Percentiles rank a stretch among this genome's conserved stretches.
Evolutionary conservation across 139 green algal genomes (phyloP).

Genomic region (Chlorella vulgaris): DNA sequence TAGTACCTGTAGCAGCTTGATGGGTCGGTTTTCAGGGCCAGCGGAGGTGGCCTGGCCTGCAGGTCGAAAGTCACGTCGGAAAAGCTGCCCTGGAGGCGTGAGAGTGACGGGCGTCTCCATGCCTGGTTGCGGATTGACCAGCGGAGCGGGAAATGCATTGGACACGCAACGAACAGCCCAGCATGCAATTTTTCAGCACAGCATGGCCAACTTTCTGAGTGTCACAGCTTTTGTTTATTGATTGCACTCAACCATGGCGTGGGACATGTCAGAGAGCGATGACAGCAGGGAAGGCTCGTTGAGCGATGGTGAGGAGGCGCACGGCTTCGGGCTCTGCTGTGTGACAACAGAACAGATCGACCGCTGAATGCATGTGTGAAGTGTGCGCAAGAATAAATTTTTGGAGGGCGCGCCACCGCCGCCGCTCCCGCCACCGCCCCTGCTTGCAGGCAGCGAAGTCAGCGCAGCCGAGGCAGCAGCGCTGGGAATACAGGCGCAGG

Average conservation of each 20-base stretch:
- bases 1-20: conserved; percentile 39
- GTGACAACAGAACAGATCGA: no score
- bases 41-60: neutral
- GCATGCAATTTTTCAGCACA: neutral
- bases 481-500: conserved; percentile 16
- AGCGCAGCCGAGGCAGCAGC: conserved; percentile 7
- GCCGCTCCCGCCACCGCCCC: neutral
- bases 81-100: conserved; percentile 15
- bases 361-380: no score
- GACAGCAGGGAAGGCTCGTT: neutral
- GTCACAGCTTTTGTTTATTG: neutral
- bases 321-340: neutral
- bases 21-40: neutral
- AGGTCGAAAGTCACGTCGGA: conserved; percentile 4
- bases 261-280: neutral
- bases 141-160: neutral
- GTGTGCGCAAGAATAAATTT: no score
- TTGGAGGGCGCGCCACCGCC: no score
- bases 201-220: no score
- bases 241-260: neutral
- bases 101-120: neutral
- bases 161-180: neutral
- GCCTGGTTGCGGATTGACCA: neutral
- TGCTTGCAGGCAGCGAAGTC: conserved; percentile 2
- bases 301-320: conserved; percentile 7